Conservation (phyloP, 2,329 filamentous ascomycete genomes). For the Fusarium proliferatum region DNA sequence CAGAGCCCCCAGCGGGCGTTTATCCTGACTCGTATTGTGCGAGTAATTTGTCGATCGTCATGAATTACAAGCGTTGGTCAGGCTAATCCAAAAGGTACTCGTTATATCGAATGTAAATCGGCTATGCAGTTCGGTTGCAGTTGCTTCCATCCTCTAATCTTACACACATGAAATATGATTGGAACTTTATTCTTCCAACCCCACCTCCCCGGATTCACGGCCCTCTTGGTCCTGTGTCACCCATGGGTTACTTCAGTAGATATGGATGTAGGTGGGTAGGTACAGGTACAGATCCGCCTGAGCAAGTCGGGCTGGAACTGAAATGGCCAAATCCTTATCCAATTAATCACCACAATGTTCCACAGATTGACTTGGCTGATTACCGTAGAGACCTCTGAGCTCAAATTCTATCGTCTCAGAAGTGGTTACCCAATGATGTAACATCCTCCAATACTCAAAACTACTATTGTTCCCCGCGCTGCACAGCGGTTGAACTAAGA, state of each 20-base stretch:
- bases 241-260: background rate
- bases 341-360: background rate
- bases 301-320: background rate
- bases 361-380: background rate
- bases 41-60: conserved; percentile 7
- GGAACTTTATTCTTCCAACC: background rate
- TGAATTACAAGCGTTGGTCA: background rate
- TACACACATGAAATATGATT: background rate
- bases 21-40: conserved; percentile 2
- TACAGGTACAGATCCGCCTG: no score
- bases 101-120: background rate
- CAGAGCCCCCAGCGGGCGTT: background rate
- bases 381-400: background rate
- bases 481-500: conserved; percentile 30
- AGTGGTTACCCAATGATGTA: conserved; percentile 17
- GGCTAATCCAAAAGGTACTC: background rate
- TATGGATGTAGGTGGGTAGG: background rate
- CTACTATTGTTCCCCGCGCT: conserved; percentile 31
- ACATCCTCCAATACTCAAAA: conserved; percentile 1
- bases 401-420: background rate
- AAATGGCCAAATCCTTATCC: background rate
- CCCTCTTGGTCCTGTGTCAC: background rate
- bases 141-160: background rate
- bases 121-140: conserved; percentile 9
- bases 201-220: conserved; percentile 23